Conservation (phyloP, 768 basidiomycete genomes). For the Trametes cinnabarina region DNA sequence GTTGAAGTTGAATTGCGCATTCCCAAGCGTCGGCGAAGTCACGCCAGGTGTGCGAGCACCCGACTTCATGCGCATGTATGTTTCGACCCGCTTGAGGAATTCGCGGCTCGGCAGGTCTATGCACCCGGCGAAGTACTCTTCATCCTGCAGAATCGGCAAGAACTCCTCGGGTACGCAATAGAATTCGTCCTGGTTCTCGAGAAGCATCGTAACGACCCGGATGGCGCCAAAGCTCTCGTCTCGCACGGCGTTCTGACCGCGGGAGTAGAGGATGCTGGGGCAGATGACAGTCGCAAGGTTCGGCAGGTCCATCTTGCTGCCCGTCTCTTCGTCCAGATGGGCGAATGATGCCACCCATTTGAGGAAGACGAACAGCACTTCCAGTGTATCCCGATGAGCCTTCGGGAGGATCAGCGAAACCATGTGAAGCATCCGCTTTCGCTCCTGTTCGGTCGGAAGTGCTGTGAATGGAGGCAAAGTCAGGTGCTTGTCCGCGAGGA, state of each 20-base stretch:
- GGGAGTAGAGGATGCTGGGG: constrained; percentile 95
- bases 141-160: constrained; percentile 79
- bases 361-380: constrained; percentile 95
- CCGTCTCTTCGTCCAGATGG: constrained; percentile 52
- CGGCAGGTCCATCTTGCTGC: constrained; percentile 85
- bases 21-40: constrained; percentile 36
- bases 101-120: constrained; percentile 92
- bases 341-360: constrained; percentile 99
- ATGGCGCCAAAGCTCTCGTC: constrained; percentile 94
- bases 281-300: constrained; percentile 97
- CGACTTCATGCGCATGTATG: constrained; percentile 76
- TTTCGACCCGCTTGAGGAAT: constrained; percentile 92
- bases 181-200: constrained; percentile 94
- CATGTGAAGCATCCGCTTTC: constrained; percentile 81
- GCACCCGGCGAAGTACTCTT: constrained; percentile 86
- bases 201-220: constrained; percentile 76
- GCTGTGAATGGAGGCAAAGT: too few relatives aligned
- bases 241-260: constrained; percentile 78
- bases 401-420: constrained; percentile 86
- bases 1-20: constrained; percentile 41
- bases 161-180: constrained; percentile 95
- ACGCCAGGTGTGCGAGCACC: constrained; percentile 50
- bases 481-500: too few relatives aligned
- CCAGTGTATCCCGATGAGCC: constrained; percentile 94
- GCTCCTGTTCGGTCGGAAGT: constrained; percentile 70